Evolutionary conservation across 495 filamentous ascomycete species (phyloP).

Genomic region (Filosporella fistucella): DNA sequence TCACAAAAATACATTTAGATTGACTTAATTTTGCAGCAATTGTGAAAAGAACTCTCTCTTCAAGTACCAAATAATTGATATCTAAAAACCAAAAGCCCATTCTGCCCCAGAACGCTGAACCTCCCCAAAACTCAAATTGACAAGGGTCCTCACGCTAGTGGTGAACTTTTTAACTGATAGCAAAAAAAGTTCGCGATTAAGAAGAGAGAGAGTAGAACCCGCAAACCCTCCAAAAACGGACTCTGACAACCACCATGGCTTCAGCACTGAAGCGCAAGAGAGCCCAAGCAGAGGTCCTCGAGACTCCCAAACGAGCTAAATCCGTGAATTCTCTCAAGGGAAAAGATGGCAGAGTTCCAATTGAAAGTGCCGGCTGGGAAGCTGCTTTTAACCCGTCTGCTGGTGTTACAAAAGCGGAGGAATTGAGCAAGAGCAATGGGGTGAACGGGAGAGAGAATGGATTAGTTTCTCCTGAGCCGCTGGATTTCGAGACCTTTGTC

Average conservation of each 20-base stretch:
- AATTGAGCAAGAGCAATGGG: constrained; percentile 13
- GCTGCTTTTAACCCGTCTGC: constrained; percentile 13
- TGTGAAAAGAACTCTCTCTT: no score
- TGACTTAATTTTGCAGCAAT: no score
- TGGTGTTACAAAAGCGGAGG: background rate
- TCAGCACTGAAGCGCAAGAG: constrained; percentile 29
- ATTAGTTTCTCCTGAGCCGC: constrained; percentile 9
- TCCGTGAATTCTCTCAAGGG: constrained; percentile 9
- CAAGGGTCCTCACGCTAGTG: constrained; percentile 12
- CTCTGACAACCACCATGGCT: constrained; percentile 28
- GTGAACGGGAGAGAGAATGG: constrained; percentile 11
- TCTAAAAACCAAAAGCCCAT: no score
- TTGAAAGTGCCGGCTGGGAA: constrained; percentile 16
- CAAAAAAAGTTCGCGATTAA: constrained; percentile 15
- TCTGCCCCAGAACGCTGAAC: no score
- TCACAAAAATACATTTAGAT: no score
- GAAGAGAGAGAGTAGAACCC: no score
- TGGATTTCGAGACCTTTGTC: constrained; percentile 14
- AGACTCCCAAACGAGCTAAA: constrained; percentile 20
- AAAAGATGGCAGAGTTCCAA: background rate
- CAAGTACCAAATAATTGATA: no score
- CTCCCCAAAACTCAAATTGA: no score
- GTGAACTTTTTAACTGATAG: background rate
- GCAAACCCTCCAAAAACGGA: no score
- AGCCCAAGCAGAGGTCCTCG: constrained; percentile 17